phyloP scores from a whole-genome alignment of 495 filamentous ascomycete genomes.

The Aspergillus ellipticus region DNA sequence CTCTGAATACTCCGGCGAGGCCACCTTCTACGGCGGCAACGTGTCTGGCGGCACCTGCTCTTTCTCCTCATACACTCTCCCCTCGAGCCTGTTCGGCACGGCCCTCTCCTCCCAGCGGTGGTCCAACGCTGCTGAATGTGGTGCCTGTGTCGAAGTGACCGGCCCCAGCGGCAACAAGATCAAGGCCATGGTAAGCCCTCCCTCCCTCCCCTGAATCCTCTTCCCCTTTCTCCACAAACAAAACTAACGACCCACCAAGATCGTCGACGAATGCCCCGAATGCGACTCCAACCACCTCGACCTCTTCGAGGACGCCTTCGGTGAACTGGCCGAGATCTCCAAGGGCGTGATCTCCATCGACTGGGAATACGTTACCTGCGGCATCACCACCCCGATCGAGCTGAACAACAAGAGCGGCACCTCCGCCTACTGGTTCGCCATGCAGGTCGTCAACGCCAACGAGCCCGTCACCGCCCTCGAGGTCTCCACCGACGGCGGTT shows the following conservation, averaged over 20 bases:
- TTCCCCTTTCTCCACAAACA: neutral
- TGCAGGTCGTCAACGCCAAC: constrained; percentile 58
- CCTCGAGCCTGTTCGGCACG: constrained; percentile 50
- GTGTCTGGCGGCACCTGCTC: constrained; percentile 55
- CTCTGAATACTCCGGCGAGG: constrained; percentile 28
- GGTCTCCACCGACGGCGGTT: constrained; percentile 54
- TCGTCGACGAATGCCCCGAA: constrained; percentile 59
- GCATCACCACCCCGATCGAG: constrained; percentile 45
- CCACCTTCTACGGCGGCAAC: constrained; percentile 57
- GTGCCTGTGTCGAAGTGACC: constrained; percentile 54
- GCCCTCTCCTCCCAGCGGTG: constrained; percentile 50
- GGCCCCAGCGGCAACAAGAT: constrained; percentile 53
- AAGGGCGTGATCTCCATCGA: constrained; percentile 52
- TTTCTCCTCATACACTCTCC: constrained; percentile 56
- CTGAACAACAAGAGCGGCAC: constrained; percentile 57
- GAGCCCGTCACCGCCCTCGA: constrained; percentile 49
- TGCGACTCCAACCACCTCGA: constrained; percentile 56
- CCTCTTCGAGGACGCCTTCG: constrained; percentile 56
- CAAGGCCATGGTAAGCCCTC: constrained; percentile 54
- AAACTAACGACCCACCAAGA: constrained; percentile 32
- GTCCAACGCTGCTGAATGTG: constrained; percentile 51
- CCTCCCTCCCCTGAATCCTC: neutral
- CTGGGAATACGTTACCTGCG: constrained; percentile 50
- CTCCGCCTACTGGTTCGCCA: constrained; percentile 52
- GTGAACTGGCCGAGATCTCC: constrained; percentile 38